A percentile compares a stretch with the other conserved stretches of the same genome.
phyloP scores from a whole-genome alignment of 2,329 filamentous ascomycete species.

The Colletotrichum shisoi region DNA sequence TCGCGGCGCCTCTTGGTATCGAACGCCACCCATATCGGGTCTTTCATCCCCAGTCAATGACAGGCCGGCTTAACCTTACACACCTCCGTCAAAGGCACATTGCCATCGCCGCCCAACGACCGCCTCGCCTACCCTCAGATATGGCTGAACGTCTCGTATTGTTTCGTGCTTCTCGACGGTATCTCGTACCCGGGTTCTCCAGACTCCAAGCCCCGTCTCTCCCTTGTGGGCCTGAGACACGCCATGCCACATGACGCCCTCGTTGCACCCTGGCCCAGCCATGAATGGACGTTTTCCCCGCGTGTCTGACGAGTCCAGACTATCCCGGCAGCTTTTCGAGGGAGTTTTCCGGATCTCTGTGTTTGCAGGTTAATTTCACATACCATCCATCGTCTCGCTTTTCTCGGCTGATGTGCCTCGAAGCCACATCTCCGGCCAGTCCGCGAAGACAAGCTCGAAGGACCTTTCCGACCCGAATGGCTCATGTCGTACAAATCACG shows the following conservation, averaged over 20 bases:
- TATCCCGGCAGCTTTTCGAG: neutral
- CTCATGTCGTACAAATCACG: neutral
- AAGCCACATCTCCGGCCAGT: no score
- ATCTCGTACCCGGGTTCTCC: neutral
- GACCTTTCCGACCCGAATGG: no score
- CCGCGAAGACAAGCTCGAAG: neutral
- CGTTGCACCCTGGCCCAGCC: neutral
- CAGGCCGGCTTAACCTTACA: neutral
- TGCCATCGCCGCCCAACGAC: neutral
- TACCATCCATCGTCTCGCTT: neutral
- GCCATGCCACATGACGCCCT: neutral
- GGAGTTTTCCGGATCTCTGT: neutral
- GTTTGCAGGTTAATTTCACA: neutral
- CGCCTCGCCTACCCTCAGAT: neutral
- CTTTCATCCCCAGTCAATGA: neutral
- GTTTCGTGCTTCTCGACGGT: no score
- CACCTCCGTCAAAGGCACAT: neutral
- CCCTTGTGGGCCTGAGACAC: neutral
- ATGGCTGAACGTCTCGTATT: neutral
- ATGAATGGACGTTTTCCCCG: neutral
- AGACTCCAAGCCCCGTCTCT: neutral
- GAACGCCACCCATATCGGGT: neutral
- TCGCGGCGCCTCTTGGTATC: neutral
- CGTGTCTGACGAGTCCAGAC: neutral
- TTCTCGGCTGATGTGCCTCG: neutral